Conservation (phyloP, 768 basidiomycete species). For the Podaxis pistillaris region DNA sequence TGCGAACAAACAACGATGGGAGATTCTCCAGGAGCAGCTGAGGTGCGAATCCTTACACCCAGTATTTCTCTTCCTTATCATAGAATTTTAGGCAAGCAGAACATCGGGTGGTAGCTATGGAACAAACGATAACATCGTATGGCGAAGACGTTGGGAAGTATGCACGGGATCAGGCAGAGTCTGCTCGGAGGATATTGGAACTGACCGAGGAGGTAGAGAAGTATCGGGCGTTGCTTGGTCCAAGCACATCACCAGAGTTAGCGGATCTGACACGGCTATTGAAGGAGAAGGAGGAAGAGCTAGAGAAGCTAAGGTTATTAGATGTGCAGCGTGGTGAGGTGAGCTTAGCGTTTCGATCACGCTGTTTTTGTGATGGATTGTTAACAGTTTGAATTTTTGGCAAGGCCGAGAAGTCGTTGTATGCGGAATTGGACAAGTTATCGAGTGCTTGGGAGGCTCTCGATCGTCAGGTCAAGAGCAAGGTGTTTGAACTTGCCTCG, state of each 20-base stretch:
- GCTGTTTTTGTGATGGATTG: slow-evolving; percentile 4
- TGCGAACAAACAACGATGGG: slow-evolving; percentile 47
- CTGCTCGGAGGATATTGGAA: slow-evolving; percentile 46
- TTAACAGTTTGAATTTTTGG: slow-evolving; percentile 5
- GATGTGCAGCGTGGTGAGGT: slow-evolving; percentile 67
- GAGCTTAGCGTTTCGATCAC: slow-evolving; percentile 19
- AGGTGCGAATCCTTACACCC: slow-evolving; percentile 38
- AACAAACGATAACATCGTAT: slow-evolving; percentile 48
- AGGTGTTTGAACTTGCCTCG: slow-evolving; percentile 76
- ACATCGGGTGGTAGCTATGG: slow-evolving; percentile 45
- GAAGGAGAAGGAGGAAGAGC: slow-evolving; percentile 64
- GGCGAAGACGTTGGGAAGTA: slow-evolving; percentile 47
- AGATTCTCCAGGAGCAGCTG: slow-evolving; percentile 51
- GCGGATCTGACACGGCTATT: slow-evolving; percentile 53
- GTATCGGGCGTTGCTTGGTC: slow-evolving; percentile 66
- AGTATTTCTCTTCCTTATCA: slow-evolving; percentile 17
- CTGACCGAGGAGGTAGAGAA: slow-evolving; percentile 48
- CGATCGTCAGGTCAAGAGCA: slow-evolving; percentile 78
- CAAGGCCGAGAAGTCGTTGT: slow-evolving; percentile 74
- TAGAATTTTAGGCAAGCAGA: slow-evolving; percentile 47
- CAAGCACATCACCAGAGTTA: slow-evolving; percentile 46
- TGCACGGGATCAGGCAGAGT: slow-evolving; percentile 48
- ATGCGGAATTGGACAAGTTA: slow-evolving; percentile 80
- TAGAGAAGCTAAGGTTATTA: slow-evolving; percentile 59
- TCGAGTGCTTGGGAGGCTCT: slow-evolving; percentile 85